Percentiles rank a stretch among this genome's conserved stretches.
Evolutionary conservation across 257 asterid genomes (phyloP).

Genomic region (Verbascum thapsus): DNA sequence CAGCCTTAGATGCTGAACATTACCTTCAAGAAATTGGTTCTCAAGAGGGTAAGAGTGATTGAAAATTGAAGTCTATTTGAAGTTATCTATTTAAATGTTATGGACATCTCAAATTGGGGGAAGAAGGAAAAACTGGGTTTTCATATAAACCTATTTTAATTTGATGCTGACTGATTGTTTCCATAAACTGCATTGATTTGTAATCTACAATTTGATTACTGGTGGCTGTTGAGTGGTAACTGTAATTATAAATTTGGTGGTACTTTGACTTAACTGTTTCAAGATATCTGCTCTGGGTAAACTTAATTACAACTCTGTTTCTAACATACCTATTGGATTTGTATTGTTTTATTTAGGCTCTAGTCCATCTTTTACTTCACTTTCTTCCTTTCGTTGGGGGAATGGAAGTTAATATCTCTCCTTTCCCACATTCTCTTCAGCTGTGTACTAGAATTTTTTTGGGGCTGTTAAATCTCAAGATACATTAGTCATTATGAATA

Average conservation of each 20-base stretch:
- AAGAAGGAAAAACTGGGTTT: conserved; percentile 16
- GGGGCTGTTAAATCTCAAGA: too few relatives aligned
- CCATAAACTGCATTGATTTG: too few relatives aligned
- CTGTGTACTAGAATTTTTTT: too few relatives aligned
- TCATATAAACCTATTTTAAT: conserved; percentile 1
- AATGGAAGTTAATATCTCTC: too few relatives aligned
- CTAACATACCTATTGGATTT: neutral
- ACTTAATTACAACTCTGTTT: neutral
- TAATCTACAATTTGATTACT: too few relatives aligned
- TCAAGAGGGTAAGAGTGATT: conserved; percentile 95
- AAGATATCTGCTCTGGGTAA: neutral
- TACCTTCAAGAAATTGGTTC: conserved; percentile 85
- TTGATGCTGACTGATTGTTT: neutral
- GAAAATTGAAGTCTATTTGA: conserved; percentile 43
- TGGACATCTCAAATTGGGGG: conserved; percentile 22
- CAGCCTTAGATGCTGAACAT: conserved; percentile 96
- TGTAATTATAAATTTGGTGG: conserved; percentile 2
- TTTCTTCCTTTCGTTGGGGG: too few relatives aligned
- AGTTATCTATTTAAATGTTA: conserved; percentile 26
- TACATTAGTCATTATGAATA: too few relatives aligned
- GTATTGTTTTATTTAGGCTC: too few relatives aligned
- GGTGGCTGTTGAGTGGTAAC: neutral
- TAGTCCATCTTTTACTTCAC: too few relatives aligned
- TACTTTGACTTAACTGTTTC: neutral
- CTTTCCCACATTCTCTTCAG: too few relatives aligned